A percentile compares a stretch with the other conserved stretches of the same genome.
Evolutionary conservation across 2,329 filamentous ascomycete species (phyloP).

Genomic region (Gyromitra esculenta): DNA sequence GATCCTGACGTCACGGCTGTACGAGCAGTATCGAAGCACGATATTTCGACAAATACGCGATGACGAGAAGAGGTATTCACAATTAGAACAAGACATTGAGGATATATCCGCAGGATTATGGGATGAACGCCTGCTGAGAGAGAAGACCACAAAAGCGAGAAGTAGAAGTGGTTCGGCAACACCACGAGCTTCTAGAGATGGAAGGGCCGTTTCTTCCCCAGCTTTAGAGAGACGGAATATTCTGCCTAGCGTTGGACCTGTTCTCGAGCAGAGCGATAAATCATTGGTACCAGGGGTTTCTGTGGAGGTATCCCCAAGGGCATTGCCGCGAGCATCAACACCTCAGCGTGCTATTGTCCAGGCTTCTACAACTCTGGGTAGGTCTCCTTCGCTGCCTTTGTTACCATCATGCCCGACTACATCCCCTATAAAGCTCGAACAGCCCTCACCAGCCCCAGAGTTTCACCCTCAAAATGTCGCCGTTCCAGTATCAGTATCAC

Average conservation of each 20-base stretch:
- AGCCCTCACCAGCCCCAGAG: constrained; percentile 9
- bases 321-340: constrained; percentile 19
- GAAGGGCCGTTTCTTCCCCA: constrained; percentile 29
- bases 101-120: constrained; percentile 72
- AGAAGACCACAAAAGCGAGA: constrained; percentile 51
- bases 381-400: constrained; percentile 23
- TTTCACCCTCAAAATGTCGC: constrained; percentile 3
- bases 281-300: constrained; percentile 10
- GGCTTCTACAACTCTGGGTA: background rate
- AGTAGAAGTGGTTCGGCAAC: constrained; percentile 44
- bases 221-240: constrained; percentile 13
- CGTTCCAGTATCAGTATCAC: constrained; percentile 19
- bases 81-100: constrained; percentile 73
- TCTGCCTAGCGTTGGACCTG: constrained; percentile 7
- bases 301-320: constrained; percentile 37
- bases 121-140: constrained; percentile 62
- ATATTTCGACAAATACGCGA: constrained; percentile 76
- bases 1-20: constrained; percentile 76
- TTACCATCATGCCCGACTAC: constrained; percentile 10
- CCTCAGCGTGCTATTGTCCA: constrained; percentile 23
- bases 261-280: constrained; percentile 22
- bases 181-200: constrained; percentile 21
- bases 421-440: constrained; percentile 35
- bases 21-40: constrained; percentile 76
- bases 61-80: constrained; percentile 75